Conservation (phyloP, 306 rosid species). For the Castanea sativa region DNA sequence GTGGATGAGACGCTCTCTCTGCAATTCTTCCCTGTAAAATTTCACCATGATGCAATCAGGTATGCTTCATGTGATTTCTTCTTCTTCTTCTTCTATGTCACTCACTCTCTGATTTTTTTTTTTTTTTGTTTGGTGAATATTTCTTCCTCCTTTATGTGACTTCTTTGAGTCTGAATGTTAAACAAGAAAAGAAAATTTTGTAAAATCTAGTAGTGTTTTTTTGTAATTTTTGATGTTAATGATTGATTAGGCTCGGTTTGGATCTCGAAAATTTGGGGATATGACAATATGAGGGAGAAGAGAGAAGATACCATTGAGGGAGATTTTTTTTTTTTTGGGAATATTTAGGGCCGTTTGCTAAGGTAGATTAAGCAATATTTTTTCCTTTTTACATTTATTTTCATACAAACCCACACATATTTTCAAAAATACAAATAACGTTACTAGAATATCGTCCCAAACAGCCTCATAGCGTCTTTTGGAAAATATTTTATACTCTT, state of each 20-base stretch:
- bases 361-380: too few species aligned
- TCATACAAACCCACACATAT: too few species aligned
- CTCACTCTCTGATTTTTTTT: background rate
- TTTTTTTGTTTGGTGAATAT: background rate
- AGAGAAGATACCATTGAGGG: too few species aligned
- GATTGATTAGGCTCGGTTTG: background rate
- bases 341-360: too few species aligned
- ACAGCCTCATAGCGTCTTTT: too few species aligned
- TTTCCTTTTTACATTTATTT: too few species aligned
- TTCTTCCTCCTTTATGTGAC: background rate
- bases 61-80: background rate
- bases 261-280: background rate
- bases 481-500: too few species aligned
- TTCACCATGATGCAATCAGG: constrained; percentile 47
- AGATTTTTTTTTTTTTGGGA: too few species aligned
- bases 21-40: constrained; percentile 10
- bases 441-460: too few species aligned
- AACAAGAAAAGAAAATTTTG: background rate
- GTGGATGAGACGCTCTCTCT: constrained; percentile 25
- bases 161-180: background rate
- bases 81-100: background rate
- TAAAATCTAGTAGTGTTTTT: background rate
- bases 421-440: too few species aligned
- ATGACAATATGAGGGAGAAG: too few species aligned
- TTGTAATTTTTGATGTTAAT: background rate